Conservation (phyloP, 75 land plant genomes). For the Cupressus sempervirens region DNA sequence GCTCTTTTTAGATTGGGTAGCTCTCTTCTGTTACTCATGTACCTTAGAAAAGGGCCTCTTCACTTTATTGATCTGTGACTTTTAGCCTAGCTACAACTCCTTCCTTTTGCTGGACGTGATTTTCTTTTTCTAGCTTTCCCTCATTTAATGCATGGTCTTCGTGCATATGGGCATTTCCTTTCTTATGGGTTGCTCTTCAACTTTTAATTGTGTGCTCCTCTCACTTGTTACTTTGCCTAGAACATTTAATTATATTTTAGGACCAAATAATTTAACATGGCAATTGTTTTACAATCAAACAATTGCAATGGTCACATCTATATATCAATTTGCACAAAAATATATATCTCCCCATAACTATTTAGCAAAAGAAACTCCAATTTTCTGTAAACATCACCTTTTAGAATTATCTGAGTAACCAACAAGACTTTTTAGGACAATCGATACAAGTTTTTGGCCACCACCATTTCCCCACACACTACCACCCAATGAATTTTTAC, state of each 20-base stretch:
- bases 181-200: no score
- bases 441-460: slow-evolving; percentile 28
- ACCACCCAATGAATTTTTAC: slow-evolving; percentile 16
- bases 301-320: not conserved
- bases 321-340: not conserved
- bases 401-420: not conserved
- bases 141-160: no score
- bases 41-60: no score
- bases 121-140: no score
- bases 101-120: no score
- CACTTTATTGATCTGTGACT: no score
- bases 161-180: no score
- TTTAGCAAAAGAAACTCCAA: not conserved
- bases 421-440: not conserved
- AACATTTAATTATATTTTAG: not conserved
- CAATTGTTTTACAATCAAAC: not conserved
- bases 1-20: no score
- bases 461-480: slow-evolving; percentile 89
- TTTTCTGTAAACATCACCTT: not conserved
- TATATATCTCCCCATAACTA: not conserved
- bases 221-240: not conserved
- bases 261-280: not conserved
- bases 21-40: no score
- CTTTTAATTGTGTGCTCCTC: no score
- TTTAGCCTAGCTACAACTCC: no score